Evolutionary conservation across 2,329 filamentous ascomycete species (phyloP), one percentile per base, ranked within the genome.

Genomic region (Rasamsonia emersonii): DNA sequence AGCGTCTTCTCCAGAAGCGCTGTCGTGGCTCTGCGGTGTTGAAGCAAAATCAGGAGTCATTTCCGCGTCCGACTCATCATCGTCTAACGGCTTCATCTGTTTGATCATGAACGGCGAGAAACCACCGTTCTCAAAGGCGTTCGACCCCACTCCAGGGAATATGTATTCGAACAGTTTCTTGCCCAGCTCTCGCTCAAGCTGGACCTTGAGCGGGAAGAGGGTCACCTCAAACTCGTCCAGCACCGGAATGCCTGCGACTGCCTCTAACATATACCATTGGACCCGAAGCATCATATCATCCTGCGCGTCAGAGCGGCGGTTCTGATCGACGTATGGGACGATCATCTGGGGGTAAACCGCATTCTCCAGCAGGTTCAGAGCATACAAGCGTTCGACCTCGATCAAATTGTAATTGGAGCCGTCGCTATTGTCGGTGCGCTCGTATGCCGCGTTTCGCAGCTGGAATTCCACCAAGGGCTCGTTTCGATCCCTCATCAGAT

Each of bases 261-360:
- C 88, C 61, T 98, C 91, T 4, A 98, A 71, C 86, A 95, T 95
- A 54, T 95, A 79, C 86, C 93, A 98, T 54, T 93, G 91, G 9
- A 99, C 84, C 19, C 82, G 77, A 31, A 98, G 73, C 82, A 96
- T 96, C 50, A 86, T 85, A 39, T 82, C 77, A 32, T 69, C 64
- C n/a, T 70, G 59, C 27, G 75, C 70, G 18, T 70, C 66, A 42
- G 53, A 65, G 52, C 56, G 74, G 60, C 54, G 54, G 20, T 77
- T 72, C 32, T 75, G 72, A 39, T 93, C 82, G 14, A 82, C 64
- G 50, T 93, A 96, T 0, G 91, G 88, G 10, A 82, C 81, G 38
- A 99, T 86, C 72, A 99, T 96, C 54, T 93, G 82, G 0, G 91
- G 91, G 52, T 98, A 99, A 13, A 91, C 79, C 1, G 91, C 89